A percentile compares a stretch with the other conserved stretches of the same genome.
These are phyloP conservation scores for Pinus albicaulis DNA, from an alignment of 75 land plant genomes.

Conservation along the genomic window DNA sequence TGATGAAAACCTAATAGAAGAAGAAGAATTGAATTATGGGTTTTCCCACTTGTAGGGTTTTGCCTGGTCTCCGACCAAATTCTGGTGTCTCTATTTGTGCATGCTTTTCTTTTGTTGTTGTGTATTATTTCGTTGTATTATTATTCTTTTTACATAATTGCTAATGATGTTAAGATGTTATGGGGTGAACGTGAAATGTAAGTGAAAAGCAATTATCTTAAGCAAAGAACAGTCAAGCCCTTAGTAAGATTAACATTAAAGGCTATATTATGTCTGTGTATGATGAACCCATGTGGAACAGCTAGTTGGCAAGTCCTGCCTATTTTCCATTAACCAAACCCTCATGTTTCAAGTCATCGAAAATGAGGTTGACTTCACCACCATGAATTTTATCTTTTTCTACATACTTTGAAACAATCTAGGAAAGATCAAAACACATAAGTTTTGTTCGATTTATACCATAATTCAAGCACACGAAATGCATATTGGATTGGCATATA, in stretches of 20 bases:
- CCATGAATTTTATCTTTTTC: neutral
- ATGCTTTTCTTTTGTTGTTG: too few species aligned
- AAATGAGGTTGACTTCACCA: neutral
- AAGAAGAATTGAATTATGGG: too few species aligned
- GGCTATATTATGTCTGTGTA: neutral
- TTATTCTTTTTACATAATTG: too few species aligned
- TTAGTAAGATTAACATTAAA: neutral
- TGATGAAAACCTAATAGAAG: too few species aligned
- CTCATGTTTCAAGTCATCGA: neutral
- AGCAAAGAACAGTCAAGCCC: too few species aligned
- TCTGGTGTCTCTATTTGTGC: too few species aligned
- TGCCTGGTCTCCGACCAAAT: too few species aligned
- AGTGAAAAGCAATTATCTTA: too few species aligned
- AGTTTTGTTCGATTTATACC: conserved; percentile 32
- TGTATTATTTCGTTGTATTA: too few species aligned
- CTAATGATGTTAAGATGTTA: too few species aligned
- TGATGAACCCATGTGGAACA: neutral
- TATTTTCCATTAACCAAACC: neutral
- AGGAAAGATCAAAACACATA: neutral
- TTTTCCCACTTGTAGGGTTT: too few species aligned
- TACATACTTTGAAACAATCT: neutral
- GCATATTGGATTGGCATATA: conserved; percentile 51
- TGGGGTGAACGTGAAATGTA: too few species aligned
- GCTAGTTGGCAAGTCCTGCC: neutral
- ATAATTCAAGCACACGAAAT: conserved; percentile 77